Percentiles rank a stretch among this genome's conserved stretches.
phyloP scores from a whole-genome alignment of 306 rosid species.

The Mucuna pruriens region DNA sequence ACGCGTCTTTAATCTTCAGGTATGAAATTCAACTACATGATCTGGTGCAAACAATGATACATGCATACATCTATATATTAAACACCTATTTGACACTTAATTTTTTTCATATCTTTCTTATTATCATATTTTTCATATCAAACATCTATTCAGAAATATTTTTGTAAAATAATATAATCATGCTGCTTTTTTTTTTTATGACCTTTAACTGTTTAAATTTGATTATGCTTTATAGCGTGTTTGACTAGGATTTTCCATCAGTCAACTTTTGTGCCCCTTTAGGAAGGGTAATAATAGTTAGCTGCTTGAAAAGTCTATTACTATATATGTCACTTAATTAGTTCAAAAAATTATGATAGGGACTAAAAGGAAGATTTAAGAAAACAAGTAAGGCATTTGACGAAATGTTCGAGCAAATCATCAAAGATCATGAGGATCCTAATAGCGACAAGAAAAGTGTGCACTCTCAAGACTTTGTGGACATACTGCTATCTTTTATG shows the following conservation, averaged over 20 bases:
- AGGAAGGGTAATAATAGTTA: no score
- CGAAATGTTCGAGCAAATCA: slow-evolving; percentile 24
- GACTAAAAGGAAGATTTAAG: background rate
- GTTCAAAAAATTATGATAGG: background rate
- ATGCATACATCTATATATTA: no score
- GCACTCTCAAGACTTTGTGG: slow-evolving; percentile 8
- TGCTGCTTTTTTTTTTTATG: no score
- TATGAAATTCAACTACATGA: background rate
- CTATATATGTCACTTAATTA: background rate
- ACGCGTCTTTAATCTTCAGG: slow-evolving; percentile 24
- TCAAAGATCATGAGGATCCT: slow-evolving; percentile 31
- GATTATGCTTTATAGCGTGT: background rate
- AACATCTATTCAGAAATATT: no score
- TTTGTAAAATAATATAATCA: no score
- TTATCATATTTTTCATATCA: no score
- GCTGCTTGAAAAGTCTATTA: no score
- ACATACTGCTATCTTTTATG: slow-evolving; percentile 15
- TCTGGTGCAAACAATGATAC: no score
- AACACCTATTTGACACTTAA: no score
- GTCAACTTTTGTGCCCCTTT: background rate
- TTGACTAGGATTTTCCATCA: background rate
- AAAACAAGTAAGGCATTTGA: slow-evolving; percentile 25
- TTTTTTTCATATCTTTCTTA: no score
- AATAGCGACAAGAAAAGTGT: background rate
- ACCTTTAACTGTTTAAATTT: background rate